Evolutionary conservation across 2,329 filamentous ascomycete species (phyloP).

Genomic region (Colletotrichum caudatum): DNA sequence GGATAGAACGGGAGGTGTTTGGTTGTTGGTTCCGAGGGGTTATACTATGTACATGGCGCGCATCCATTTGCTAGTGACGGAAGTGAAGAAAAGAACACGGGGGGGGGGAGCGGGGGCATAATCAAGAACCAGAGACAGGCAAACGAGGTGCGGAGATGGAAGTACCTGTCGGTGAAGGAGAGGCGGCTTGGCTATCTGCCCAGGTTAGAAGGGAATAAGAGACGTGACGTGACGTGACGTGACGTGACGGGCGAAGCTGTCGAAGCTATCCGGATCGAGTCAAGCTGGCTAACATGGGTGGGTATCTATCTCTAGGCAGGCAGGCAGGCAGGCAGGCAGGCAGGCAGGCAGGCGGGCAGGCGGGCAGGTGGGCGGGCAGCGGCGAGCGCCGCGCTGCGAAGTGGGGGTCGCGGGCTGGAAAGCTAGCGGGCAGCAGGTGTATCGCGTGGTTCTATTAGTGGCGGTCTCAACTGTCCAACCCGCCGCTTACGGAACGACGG

Average conservation of each 20-base stretch:
- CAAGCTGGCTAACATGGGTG: background rate
- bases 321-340: background rate
- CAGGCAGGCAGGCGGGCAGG: too few relatives aligned
- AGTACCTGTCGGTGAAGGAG: background rate
- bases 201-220: background rate
- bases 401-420: background rate
- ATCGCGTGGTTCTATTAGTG: background rate
- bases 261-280: constrained; percentile 12
- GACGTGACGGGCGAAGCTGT: constrained; percentile 1
- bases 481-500: background rate
- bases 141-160: background rate
- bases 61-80: background rate
- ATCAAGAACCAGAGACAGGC: background rate
- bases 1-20: background rate
- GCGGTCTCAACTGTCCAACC: background rate
- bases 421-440: background rate
- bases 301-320: too few relatives aligned
- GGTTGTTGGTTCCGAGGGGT: background rate
- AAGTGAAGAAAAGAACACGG: background rate
- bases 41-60: background rate
- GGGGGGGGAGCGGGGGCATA: too few relatives aligned
- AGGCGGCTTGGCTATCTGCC: background rate
- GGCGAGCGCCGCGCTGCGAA: constrained; percentile 42
- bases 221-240: too few relatives aligned
- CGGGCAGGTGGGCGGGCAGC: constrained; percentile 32